Evolutionary conservation across 768 basidiomycete species (phyloP).

Genomic region (Trametes punicea): DNA sequence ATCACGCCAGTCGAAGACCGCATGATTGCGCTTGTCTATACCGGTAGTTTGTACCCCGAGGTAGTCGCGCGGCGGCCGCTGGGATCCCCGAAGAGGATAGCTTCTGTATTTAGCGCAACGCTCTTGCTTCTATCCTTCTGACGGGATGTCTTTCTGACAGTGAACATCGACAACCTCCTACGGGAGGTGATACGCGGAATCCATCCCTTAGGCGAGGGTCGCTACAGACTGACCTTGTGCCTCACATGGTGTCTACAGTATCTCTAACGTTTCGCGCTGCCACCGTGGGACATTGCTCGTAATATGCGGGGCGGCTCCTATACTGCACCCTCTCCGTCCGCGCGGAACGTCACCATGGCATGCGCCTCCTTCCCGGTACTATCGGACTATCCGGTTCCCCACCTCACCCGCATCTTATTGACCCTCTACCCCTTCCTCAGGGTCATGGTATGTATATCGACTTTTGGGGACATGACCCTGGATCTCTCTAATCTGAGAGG

Average conservation of each 20-base stretch:
- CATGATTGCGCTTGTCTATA: not conserved
- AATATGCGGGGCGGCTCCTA: not conserved
- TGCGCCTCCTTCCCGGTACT: not conserved
- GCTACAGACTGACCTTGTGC: no score
- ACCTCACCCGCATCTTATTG: no score
- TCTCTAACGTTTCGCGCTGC: not conserved
- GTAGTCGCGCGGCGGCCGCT: not conserved
- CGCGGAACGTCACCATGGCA: no score
- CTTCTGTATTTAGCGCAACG: not conserved
- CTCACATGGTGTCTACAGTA: not conserved
- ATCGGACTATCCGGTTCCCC: no score
- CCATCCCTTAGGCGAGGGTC: no score
- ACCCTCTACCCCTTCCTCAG: not conserved
- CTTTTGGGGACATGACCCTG: constrained; percentile 8
- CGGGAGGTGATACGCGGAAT: no score
- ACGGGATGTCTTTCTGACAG: not conserved
- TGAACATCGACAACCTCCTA: no score
- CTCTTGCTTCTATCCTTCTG: not conserved
- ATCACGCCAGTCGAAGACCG: not conserved
- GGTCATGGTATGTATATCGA: not conserved
- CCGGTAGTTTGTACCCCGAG: not conserved
- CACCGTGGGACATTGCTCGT: not conserved
- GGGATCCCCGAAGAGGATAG: not conserved
- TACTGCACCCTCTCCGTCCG: no score
- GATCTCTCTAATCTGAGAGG: constrained; percentile 9